These are phyloP conservation scores for Penicillium manginii DNA, from an alignment of 495 filamentous ascomycete genomes.

Conservation along the genomic window DNA sequence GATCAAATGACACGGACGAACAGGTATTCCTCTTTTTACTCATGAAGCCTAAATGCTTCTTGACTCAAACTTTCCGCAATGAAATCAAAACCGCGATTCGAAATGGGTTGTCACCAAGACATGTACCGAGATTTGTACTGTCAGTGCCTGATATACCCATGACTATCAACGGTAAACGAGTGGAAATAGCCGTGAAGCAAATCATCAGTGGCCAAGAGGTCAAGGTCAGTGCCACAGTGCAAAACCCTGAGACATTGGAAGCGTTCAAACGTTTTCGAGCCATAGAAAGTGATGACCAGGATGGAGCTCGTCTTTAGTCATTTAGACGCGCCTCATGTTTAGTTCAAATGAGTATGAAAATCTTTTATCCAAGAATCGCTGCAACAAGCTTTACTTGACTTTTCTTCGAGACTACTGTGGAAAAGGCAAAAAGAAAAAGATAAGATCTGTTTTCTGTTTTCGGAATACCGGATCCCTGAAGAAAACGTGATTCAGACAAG, in stretches of 20 bases:
- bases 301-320: neutral
- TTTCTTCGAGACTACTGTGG: too few relatives aligned
- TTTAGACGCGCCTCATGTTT: too few relatives aligned
- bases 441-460: too few relatives aligned
- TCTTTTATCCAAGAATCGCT: too few relatives aligned
- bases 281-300: neutral
- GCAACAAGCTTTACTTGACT: too few relatives aligned
- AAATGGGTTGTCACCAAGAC: neutral
- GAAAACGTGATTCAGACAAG: neutral
- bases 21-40: conserved; percentile 1
- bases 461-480: too few relatives aligned
- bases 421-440: too few relatives aligned
- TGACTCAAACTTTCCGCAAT: neutral
- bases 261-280: neutral
- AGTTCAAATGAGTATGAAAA: too few relatives aligned
- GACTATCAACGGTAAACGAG: neutral
- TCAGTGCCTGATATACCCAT: neutral
- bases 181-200: conserved; percentile 1
- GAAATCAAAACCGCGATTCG: neutral
- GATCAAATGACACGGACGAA: neutral
- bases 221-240: neutral
- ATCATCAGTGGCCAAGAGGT: neutral
- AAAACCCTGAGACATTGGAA: neutral
- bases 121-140: neutral
- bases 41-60: neutral